These are phyloP conservation scores for Cadophora malorum DNA, from an alignment of 2,329 filamentous ascomycete species.

Conservation along the genomic window DNA sequence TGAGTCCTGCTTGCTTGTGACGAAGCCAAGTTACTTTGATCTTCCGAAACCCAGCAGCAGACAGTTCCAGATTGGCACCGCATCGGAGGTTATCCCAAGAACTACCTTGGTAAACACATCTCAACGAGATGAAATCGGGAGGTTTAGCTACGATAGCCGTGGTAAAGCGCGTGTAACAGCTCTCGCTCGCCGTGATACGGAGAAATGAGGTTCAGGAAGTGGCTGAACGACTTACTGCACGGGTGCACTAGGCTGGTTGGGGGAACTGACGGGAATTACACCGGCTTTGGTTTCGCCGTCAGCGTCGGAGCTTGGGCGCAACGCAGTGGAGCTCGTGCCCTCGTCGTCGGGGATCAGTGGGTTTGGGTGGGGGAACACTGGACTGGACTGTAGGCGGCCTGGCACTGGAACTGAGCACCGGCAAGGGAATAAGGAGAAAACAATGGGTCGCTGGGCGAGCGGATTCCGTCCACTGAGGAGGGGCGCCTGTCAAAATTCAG, in stretches of 20 bases:
- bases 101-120: slow-evolving; percentile 17
- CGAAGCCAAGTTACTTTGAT: not conserved
- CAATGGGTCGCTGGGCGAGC: not conserved
- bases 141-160: slow-evolving; percentile 2
- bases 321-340: not conserved
- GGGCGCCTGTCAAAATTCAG: not conserved
- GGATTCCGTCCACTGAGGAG: not conserved
- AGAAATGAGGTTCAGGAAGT: slow-evolving; percentile 1
- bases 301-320: too few relatives aligned
- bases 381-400: not conserved
- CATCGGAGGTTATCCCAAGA: slow-evolving; percentile 1
- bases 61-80: not conserved
- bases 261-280: not conserved
- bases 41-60: slow-evolving; percentile 2
- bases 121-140: slow-evolving; percentile 20
- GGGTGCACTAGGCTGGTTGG: not conserved
- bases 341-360: slow-evolving; percentile 5
- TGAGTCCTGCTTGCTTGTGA: not conserved
- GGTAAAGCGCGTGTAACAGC: slow-evolving; percentile 10
- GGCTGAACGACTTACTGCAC: slow-evolving; percentile 6
- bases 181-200: not conserved
- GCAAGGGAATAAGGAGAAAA: not conserved
- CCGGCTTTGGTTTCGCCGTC: slow-evolving; percentile 8
- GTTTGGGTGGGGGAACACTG: not conserved
- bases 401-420: not conserved